A percentile compares a stretch with the other conserved stretches of the same genome.
Evolutionary conservation across 75 land plant species (phyloP).

Genomic region (Cryptomeria japonica): DNA sequence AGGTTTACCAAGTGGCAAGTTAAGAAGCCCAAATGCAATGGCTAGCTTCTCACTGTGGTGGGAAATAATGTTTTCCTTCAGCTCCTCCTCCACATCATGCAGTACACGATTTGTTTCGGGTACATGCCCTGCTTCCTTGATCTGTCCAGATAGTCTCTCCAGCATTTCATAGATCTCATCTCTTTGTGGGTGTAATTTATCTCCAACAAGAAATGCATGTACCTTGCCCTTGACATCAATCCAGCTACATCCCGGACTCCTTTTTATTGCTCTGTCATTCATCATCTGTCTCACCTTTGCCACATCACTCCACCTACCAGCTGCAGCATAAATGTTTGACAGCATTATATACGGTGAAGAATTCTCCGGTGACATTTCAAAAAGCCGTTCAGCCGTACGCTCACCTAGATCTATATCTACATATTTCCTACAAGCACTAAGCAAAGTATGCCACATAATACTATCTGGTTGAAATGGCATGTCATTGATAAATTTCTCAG

Average conservation of each 20-base stretch:
- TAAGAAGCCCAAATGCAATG: slow-evolving; percentile 32
- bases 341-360: not conserved
- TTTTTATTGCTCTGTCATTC: not conserved
- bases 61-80: not conserved
- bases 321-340: not conserved
- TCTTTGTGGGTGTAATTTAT: not conserved
- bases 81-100: slow-evolving; percentile 17
- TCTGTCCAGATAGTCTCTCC: not conserved
- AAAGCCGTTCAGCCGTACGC: slow-evolving; percentile 4
- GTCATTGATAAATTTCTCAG: slow-evolving; percentile 16
- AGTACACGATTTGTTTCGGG: slow-evolving; percentile 4
- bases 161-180: slow-evolving; percentile 11
- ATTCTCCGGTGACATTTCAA: slow-evolving; percentile 10
- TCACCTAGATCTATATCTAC: slow-evolving; percentile 13
- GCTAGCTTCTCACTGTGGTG: slow-evolving; percentile 46
- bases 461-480: slow-evolving; percentile 16
- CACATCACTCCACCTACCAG: not conserved
- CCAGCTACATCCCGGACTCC: not conserved
- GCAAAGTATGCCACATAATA: slow-evolving; percentile 12
- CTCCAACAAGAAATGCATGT: slow-evolving; percentile 1
- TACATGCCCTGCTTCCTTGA: slow-evolving; percentile 17
- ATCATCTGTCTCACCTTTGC: not conserved
- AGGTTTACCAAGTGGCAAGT: slow-evolving; percentile 27
- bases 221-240: not conserved
- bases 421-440: slow-evolving; percentile 6